phyloP scores from a whole-genome alignment of 495 filamentous ascomycete species.

The Apiosordaria backusii region DNA sequence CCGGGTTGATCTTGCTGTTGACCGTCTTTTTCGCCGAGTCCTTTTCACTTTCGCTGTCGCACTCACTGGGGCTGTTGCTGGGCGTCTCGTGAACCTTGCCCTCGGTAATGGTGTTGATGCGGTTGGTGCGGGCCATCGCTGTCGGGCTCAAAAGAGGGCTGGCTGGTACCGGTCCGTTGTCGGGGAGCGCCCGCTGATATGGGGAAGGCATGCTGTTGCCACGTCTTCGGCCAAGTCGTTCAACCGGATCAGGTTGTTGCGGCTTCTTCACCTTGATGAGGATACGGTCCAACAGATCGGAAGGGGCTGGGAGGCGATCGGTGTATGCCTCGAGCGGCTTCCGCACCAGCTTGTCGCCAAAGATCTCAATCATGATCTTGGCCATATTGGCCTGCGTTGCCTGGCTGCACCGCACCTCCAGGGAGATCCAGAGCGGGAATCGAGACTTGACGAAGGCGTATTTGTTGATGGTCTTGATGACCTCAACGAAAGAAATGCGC shows the following conservation, averaged over 20 bases:
- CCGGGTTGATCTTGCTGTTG: conserved; percentile 80
- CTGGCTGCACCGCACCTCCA: conserved; percentile 88
- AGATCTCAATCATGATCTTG: conserved; percentile 78
- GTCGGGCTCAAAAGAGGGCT: conserved; percentile 51
- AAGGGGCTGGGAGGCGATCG: conserved; percentile 72
- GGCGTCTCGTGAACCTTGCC: conserved; percentile 47
- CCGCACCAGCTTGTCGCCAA: conserved; percentile 71
- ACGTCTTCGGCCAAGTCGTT: conserved; percentile 53
- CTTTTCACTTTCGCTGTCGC: conserved; percentile 55
- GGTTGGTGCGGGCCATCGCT: conserved; percentile 34
- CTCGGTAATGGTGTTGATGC: conserved; percentile 48
- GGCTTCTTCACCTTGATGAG: conserved; percentile 88
- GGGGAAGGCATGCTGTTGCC: conserved; percentile 80
- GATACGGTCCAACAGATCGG: conserved; percentile 76
- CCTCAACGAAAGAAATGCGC: conserved; percentile 80
- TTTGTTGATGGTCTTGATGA: conserved; percentile 85
- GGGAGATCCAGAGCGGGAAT: conserved; percentile 87
- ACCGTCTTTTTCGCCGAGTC: conserved; percentile 53
- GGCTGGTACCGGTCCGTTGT: conserved; percentile 49
- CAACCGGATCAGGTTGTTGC: conserved; percentile 37
- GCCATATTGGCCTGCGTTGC: conserved; percentile 87
- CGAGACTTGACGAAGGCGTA: conserved; percentile 80
- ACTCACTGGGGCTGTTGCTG: conserved; percentile 56
- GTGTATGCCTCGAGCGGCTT: conserved; percentile 66
- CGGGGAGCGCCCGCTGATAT: conserved; percentile 53